Evolutionary conservation across 352 stramenopile species (phyloP).

Genomic region (Albugo laibachii): DNA sequence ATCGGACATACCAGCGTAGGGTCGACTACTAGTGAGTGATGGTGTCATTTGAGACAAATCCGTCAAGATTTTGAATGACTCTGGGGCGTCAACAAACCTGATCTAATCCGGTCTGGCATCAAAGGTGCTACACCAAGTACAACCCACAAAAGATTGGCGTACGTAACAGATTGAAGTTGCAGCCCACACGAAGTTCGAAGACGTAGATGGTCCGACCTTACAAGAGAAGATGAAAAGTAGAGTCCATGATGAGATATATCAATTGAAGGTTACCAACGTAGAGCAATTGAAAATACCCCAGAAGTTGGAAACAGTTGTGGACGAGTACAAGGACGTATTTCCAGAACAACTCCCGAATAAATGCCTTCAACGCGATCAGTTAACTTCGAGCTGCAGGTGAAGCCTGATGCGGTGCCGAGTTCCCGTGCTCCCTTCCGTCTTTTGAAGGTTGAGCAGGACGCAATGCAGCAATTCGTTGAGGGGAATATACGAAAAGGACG

Average conservation of each 20-base stretch:
- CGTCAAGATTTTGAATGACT: slow-evolving; percentile 3
- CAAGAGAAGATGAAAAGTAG: too few relatives aligned
- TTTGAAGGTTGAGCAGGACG: not conserved
- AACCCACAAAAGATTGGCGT: slow-evolving; percentile 6
- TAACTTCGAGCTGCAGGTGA: not conserved
- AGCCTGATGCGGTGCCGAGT: not conserved
- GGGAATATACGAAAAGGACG: slow-evolving; percentile 3
- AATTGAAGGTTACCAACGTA: not conserved
- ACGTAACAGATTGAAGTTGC: slow-evolving; percentile 2
- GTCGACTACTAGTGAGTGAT: too few relatives aligned
- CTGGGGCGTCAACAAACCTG: slow-evolving; percentile 4
- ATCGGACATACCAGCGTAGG: too few relatives aligned
- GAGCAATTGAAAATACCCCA: not conserved
- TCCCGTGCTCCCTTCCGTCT: slow-evolving; percentile 3
- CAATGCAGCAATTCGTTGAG: not conserved
- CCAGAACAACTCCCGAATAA: not conserved
- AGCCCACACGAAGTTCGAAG: too few relatives aligned
- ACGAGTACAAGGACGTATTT: not conserved
- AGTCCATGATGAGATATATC: not conserved
- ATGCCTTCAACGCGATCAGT: not conserved
- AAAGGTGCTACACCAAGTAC: slow-evolving; percentile 2
- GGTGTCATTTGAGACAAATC: not conserved
- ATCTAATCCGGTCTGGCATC: slow-evolving; percentile 1
- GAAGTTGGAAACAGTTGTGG: not conserved
- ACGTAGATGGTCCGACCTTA: not conserved